phyloP scores from a whole-genome alignment of 1,139 yeast species.

The Blastobotrys ciferrii region DNA sequence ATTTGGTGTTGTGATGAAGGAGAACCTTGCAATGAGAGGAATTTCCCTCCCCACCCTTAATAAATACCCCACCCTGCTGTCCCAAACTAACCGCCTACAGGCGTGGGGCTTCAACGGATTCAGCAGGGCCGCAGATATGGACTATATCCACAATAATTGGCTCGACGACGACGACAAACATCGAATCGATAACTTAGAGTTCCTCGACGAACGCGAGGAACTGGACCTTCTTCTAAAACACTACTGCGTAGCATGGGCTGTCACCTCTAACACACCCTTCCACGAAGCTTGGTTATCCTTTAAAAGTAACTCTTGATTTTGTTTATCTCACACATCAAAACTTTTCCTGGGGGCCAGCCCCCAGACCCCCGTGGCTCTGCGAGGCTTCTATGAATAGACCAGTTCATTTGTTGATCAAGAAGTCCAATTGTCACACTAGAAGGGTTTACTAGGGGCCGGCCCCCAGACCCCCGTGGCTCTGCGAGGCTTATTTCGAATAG shows the following conservation, averaged over 20 bases:
- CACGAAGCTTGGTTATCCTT: background rate
- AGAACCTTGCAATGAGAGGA: conserved; percentile 67
- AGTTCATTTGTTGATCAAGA: too few relatives aligned
- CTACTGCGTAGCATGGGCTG: conserved; percentile 58
- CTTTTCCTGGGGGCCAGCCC: too few relatives aligned
- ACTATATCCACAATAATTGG: conserved; percentile 61
- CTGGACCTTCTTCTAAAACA: conserved; percentile 69
- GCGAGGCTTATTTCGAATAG: too few relatives aligned
- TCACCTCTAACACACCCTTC: conserved; percentile 7
- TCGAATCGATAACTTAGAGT: conserved; percentile 63
- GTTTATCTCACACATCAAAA: too few relatives aligned
- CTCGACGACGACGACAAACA: conserved; percentile 46
- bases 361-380: too few relatives aligned
- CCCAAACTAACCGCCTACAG: conserved; percentile 43
- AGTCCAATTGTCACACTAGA: too few relatives aligned
- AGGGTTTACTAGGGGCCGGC: too few relatives aligned
- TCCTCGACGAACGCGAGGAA: conserved; percentile 90
- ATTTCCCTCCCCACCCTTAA: conserved; percentile 65
- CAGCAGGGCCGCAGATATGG: conserved; percentile 53
- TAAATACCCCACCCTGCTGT: conserved; percentile 48
- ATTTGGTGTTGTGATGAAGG: conserved; percentile 81
- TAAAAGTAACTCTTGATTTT: background rate
- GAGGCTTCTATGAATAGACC: too few relatives aligned
- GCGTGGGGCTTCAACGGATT: conserved; percentile 24
- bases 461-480: too few relatives aligned